phyloP scores from a whole-genome alignment of 805 yeast genomes.

The Candida boidinii region DNA sequence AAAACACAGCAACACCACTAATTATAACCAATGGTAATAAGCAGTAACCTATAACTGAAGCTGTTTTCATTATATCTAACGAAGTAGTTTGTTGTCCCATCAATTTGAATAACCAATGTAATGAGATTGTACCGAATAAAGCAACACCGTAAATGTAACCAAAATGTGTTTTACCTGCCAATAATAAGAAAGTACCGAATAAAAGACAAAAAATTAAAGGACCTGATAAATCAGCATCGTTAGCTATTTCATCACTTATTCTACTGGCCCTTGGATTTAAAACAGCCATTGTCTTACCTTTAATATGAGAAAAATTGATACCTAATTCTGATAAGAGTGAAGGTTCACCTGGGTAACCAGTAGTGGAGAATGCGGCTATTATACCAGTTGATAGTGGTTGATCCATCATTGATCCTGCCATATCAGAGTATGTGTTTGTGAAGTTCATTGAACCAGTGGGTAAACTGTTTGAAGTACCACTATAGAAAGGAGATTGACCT shows the following conservation, averaged over 20 bases:
- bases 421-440: conserved; percentile 7
- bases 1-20: conserved; percentile 60
- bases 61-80: conserved; percentile 61
- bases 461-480: conserved; percentile 11
- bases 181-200: conserved; percentile 73
- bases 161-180: conserved; percentile 92
- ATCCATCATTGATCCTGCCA: conserved; percentile 24
- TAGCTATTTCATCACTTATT: conserved; percentile 66
- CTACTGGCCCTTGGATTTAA: conserved; percentile 58
- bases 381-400: conserved; percentile 61
- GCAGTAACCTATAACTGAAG: conserved; percentile 91
- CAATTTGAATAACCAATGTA: conserved; percentile 76
- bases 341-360: conserved; percentile 94
- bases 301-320: conserved; percentile 82
- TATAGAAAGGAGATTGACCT: no score
- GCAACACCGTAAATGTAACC: conserved; percentile 98
- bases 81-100: conserved; percentile 57
- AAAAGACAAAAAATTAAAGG: conserved; percentile 83
- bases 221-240: conserved; percentile 91
- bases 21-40: conserved; percentile 78
- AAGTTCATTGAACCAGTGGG: conserved; percentile 23
- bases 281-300: conserved; percentile 77
- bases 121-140: conserved; percentile 75
- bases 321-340: conserved; percentile 90
- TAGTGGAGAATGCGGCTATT: conserved; percentile 85